Conservation (phyloP, 2,329 filamentous ascomycete genomes). For the Setomelanomma holmii region DNA sequence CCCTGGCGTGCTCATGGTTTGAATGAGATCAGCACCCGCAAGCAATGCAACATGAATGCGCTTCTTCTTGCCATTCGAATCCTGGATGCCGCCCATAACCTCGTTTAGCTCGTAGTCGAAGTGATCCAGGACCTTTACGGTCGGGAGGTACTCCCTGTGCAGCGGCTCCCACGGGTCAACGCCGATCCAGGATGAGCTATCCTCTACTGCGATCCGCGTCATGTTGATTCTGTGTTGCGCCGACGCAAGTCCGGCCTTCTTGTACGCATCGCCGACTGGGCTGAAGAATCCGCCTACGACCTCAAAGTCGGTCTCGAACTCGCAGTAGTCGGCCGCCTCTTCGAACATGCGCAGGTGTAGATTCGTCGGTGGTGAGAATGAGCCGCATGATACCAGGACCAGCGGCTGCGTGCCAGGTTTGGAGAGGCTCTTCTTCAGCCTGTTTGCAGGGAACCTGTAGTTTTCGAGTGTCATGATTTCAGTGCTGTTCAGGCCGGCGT, state of each 20-base stretch:
- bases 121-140: constrained; percentile 87
- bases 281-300: constrained; percentile 85
- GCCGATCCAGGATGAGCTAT: constrained; percentile 58
- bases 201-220: constrained; percentile 82
- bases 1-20: constrained; percentile 59
- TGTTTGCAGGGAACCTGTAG: constrained; percentile 68
- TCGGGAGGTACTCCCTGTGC: constrained; percentile 84
- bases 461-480: constrained; percentile 49
- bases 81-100: constrained; percentile 75
- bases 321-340: constrained; percentile 81
- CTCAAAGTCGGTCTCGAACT: constrained; percentile 75
- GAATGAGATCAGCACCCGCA: constrained; percentile 68
- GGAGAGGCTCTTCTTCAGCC: constrained; percentile 64
- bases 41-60: constrained; percentile 79
- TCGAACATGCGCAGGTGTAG: constrained; percentile 87
- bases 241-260: constrained; percentile 79
- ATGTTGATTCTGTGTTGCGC: constrained; percentile 80
- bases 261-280: constrained; percentile 78
- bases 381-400: constrained; percentile 72
- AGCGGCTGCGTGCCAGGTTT: constrained; percentile 67
- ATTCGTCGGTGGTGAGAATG: constrained; percentile 77
- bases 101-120: constrained; percentile 90
- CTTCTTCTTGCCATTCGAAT: constrained; percentile 69
- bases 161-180: constrained; percentile 71
- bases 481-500: constrained; percentile 32